These are phyloP conservation scores for Malbranchea cinnamomea DNA, from an alignment of 2,329 filamentous ascomycete genomes.

Conservation along the genomic window DNA sequence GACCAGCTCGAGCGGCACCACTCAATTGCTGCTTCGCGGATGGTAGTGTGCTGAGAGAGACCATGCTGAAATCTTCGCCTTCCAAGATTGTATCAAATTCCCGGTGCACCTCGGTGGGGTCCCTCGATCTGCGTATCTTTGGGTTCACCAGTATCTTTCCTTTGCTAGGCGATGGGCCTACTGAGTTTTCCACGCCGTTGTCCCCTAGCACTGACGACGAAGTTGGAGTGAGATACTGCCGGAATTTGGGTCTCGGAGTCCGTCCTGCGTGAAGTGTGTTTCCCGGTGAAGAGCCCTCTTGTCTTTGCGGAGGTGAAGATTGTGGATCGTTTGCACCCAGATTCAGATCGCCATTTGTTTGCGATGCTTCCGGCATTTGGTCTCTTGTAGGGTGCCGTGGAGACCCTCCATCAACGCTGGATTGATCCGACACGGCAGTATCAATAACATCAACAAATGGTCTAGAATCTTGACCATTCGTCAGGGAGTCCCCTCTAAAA, in stretches of 20 bases:
- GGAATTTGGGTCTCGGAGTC: conserved; percentile 18
- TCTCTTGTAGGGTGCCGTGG: too few relatives aligned
- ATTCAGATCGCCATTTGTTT: too few relatives aligned
- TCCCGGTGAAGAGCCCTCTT: conserved; percentile 16
- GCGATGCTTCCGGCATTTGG: too few relatives aligned
- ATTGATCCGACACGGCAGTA: too few relatives aligned
- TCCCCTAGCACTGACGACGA: conserved; percentile 26
- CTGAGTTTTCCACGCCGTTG: conserved; percentile 12
- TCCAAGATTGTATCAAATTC: conserved; percentile 42
- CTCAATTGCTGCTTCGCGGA: conserved; percentile 32
- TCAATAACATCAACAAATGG: too few relatives aligned
- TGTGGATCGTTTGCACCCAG: too few relatives aligned
- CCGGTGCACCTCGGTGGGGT: conserved; percentile 28
- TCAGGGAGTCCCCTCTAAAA: conserved; percentile 11
- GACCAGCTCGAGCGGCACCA: conserved; percentile 14
- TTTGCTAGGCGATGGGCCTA: conserved; percentile 7
- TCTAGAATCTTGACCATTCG: not conserved
- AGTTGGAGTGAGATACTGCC: conserved; percentile 26
- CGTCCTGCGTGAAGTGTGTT: conserved; percentile 21
- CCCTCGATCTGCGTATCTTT: conserved; percentile 8
- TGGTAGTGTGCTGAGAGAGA: conserved; percentile 38
- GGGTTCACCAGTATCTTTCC: not conserved
- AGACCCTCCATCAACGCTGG: too few relatives aligned
- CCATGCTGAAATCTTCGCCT: conserved; percentile 44
- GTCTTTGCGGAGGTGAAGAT: conserved; percentile 18